Conservation (phyloP, 139 green algal genomes). For the Auxenochlorella pyrenoidosa region DNA sequence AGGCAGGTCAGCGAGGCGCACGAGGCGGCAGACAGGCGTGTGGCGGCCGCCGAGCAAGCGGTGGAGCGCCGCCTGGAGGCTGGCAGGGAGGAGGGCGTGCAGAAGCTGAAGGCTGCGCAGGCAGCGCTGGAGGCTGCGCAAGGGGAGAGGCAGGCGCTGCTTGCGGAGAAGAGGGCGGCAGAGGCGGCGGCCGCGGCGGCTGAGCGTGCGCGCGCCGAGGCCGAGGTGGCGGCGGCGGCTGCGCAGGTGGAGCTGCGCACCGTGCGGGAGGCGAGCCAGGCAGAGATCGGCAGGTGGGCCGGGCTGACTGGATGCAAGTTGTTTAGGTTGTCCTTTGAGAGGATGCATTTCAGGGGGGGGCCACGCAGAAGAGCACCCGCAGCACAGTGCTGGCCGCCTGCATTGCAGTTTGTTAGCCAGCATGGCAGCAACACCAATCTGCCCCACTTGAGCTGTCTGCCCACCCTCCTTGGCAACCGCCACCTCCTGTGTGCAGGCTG, state of each 20-base stretch:
- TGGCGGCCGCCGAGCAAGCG: neutral
- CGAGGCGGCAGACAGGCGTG: neutral
- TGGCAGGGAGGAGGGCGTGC: neutral
- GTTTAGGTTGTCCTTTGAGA: too few relatives aligned
- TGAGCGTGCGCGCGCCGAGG: neutral
- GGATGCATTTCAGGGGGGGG: neutral
- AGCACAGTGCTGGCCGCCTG: neutral
- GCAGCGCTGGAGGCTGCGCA: neutral
- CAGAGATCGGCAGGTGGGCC: slow-evolving; percentile 9
- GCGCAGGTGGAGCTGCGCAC: slow-evolving; percentile 8
- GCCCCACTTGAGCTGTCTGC: too few relatives aligned
- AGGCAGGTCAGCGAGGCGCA: neutral
- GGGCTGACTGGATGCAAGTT: neutral
- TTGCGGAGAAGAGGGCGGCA: neutral
- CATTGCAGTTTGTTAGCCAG: neutral
- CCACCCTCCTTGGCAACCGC: too few relatives aligned
- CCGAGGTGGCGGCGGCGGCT: neutral
- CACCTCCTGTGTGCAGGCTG: neutral
- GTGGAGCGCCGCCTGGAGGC: neutral
- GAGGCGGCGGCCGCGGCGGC: neutral
- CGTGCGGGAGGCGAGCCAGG: slow-evolving; percentile 8
- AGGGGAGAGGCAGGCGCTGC: neutral
- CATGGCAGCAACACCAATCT: too few relatives aligned
- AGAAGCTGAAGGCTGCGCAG: neutral
- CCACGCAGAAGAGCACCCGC: neutral